Evolutionary conservation across 1,284 basidiomycete species (phyloP).

Genomic region (Ustilago lituana): DNA sequence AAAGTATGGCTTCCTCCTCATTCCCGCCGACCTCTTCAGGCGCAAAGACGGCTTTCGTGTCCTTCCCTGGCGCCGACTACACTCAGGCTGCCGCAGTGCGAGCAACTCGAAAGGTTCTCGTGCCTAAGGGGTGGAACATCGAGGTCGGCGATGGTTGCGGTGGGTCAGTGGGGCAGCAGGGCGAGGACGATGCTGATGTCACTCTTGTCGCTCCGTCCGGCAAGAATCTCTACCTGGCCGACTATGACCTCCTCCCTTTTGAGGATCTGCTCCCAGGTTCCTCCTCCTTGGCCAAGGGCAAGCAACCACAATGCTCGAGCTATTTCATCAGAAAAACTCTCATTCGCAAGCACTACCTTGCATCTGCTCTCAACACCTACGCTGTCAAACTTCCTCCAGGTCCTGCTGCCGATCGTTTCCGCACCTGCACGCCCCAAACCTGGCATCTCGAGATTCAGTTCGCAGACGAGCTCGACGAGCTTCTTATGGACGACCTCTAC

Average conservation of each 20-base stretch:
- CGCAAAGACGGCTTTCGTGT: slow-evolving; percentile 38
- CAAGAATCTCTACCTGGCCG: slow-evolving; percentile 53
- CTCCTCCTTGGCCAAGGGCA: slow-evolving; percentile 14
- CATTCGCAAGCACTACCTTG: slow-evolving; percentile 93
- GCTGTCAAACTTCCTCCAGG: slow-evolving; percentile 46
- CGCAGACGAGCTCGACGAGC: slow-evolving; percentile 93
- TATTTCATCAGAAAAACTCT: slow-evolving; percentile 91
- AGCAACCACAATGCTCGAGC: slow-evolving; percentile 77
- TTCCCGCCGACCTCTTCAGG: too few species aligned
- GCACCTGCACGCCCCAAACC: slow-evolving; percentile 74
- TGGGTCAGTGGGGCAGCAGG: not conserved
- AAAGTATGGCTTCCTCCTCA: too few species aligned
- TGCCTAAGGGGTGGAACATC: slow-evolving; percentile 45
- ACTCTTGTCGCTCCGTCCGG: slow-evolving; percentile 6
- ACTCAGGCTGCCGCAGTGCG: slow-evolving; percentile 54
- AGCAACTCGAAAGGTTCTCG: slow-evolving; percentile 45
- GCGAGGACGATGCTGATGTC: slow-evolving; percentile 4
- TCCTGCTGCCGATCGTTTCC: slow-evolving; percentile 12
- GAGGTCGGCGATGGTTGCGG: slow-evolving; percentile 14
- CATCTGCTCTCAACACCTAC: slow-evolving; percentile 74
- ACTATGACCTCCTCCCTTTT: slow-evolving; percentile 65
- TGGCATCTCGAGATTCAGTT: slow-evolving; percentile 90
- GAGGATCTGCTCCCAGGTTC: slow-evolving; percentile 44
- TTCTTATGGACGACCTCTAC: slow-evolving; percentile 91
- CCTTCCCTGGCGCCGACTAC: slow-evolving; percentile 62